Base-by-base conservation (phyloP, 139 green algal species). In the Medakamo hakoo region DNA sequence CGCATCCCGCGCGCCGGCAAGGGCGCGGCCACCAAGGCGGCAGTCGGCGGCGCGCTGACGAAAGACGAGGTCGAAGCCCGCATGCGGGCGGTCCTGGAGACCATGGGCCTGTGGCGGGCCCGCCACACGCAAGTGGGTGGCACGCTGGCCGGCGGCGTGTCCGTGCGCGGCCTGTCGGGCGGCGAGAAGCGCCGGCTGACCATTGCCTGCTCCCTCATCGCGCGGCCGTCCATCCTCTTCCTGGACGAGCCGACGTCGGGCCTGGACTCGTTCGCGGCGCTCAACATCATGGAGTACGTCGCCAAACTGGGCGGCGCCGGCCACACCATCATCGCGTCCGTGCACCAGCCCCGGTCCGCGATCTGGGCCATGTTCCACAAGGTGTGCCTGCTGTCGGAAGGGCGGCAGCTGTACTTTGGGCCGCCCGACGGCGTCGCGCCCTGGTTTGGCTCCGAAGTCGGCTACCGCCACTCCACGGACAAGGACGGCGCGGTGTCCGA, bases 211-310 rank as follows among this genome's bases (percentile, higher is more conserved):
- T 76, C 72, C 57, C 63, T 85, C 63, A 49, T 85, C 23, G 72
- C 68, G 25, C 62, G 67, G n/a, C 79, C 76, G 3, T 29, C 60
- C 30, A 69, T 82, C 49, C 55, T 81, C 24, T 74, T 81, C 55
- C 66, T 81, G 52, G 79, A 85, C 52, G 79, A 85, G 63, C 79
- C 79, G 55, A 80, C 68, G 55, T 64, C 63, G 27, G 77, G 77
- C 2, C 72, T 81, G 60, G 73, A 78, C 71, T 71, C 72, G 0
- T 71, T 60, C 60, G 72, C 73, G 1, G 76, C 76, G 25, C 49
- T 65, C 40, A 57, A 59, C 24, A 56, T 69, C 24, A 69, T 69
- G 64, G 32, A 69, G 57, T n/a, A 63, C 32, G 25, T 69, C 30
- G 30, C 18, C 22, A 22, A 67, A 0, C 59, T 65, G 57, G 30